These are phyloP conservation scores for Chaetomiaceae sp. DNA, from an alignment of 2,329 filamentous ascomycete genomes.

Conservation along the genomic window DNA sequence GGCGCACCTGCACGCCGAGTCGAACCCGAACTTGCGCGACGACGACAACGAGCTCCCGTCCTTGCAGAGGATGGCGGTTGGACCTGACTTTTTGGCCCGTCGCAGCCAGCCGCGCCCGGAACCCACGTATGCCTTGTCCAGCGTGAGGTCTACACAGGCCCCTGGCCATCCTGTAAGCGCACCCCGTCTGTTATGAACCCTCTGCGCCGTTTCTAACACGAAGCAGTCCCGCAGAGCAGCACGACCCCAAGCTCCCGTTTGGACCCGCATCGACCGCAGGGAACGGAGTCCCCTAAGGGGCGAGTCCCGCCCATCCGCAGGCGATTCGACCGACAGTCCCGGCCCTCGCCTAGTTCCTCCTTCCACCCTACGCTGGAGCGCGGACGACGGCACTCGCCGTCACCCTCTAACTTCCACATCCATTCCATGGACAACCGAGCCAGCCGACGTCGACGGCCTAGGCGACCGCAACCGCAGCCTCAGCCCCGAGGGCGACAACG, in stretches of 20 bases:
- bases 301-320: neutral
- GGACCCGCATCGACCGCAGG: neutral
- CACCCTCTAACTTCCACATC: too few species aligned
- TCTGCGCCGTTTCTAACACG: constrained; percentile 6
- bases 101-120: constrained; percentile 11
- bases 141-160: constrained; percentile 21
- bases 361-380: too few species aligned
- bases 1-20: constrained; percentile 27
- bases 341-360: neutral
- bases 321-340: neutral
- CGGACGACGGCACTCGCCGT: too few species aligned
- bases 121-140: constrained; percentile 20
- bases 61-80: constrained; percentile 16
- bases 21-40: constrained; percentile 18
- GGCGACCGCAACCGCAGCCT: constrained; percentile 80
- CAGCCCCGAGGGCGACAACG: constrained; percentile 62
- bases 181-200: neutral
- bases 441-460: constrained; percentile 58
- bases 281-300: neutral
- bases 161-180: constrained; percentile 15
- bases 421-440: constrained; percentile 6
- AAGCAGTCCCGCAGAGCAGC: constrained; percentile 14
- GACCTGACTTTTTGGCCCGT: constrained; percentile 15
- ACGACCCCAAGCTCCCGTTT: neutral
- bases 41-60: constrained; percentile 6